These are phyloP conservation scores for Epichloe hybrida DNA, from an alignment of 2,329 filamentous ascomycete genomes.

Conservation along the genomic window DNA sequence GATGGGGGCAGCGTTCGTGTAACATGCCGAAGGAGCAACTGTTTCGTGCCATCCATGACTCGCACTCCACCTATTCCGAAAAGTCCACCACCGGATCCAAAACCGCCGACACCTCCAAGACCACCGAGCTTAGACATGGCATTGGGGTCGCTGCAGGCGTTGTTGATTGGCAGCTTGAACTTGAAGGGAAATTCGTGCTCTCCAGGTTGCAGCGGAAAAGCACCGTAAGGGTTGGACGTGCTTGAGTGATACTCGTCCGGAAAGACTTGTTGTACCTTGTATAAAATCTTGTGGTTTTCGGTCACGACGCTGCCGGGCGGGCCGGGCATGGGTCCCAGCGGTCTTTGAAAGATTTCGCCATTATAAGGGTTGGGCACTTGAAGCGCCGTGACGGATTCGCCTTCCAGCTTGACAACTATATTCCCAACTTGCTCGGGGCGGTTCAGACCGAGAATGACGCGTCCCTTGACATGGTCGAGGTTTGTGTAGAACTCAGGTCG, in stretches of 20 bases:
- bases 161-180: slow-evolving; percentile 70
- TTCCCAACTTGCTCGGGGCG: slow-evolving; percentile 58
- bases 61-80: slow-evolving; percentile 40
- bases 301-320: slow-evolving; percentile 30
- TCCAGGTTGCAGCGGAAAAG: slow-evolving; percentile 51
- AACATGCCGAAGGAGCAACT: slow-evolving; percentile 55
- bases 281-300: slow-evolving; percentile 61
- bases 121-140: slow-evolving; percentile 40
- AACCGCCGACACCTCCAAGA: slow-evolving; percentile 39
- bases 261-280: slow-evolving; percentile 60
- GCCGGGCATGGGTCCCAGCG: slow-evolving; percentile 14
- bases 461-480: slow-evolving; percentile 57
- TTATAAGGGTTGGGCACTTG: slow-evolving; percentile 33
- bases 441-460: slow-evolving; percentile 40
- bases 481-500: slow-evolving; percentile 65
- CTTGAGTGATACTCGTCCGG: slow-evolving; percentile 39
- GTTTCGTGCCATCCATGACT: slow-evolving; percentile 49
- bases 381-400: slow-evolving; percentile 59
- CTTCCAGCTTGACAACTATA: slow-evolving; percentile 72
- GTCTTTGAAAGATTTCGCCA: slow-evolving; percentile 24
- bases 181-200: slow-evolving; percentile 64
- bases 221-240: slow-evolving; percentile 26
- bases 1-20: slow-evolving; percentile 82
- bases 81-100: slow-evolving; percentile 29
- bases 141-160: slow-evolving; percentile 46